A percentile compares a stretch with the other conserved stretches of the same genome.
Conservation (phyloP, 202 grass and related monocot species). For the Saccharum hybrid region DNA sequence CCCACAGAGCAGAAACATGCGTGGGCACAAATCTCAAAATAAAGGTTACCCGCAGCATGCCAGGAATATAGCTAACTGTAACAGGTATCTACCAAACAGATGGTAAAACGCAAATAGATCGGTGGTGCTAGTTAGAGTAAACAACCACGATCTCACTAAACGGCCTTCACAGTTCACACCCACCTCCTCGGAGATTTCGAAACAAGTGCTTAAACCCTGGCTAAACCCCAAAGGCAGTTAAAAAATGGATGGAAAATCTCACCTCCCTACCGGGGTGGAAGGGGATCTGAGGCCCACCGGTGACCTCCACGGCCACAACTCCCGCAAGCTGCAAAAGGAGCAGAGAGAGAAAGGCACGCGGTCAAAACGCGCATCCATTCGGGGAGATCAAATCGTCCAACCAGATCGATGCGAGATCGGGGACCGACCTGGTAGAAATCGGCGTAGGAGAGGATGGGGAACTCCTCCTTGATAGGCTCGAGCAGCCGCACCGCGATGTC, state of each 20-base stretch:
- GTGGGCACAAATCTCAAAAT: neutral
- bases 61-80: neutral
- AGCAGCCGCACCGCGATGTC: conserved; percentile 87
- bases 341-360: neutral
- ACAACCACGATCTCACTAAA: neutral
- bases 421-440: conserved; percentile 81
- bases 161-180: neutral
- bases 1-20: neutral
- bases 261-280: conserved; percentile 97
- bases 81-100: neutral
- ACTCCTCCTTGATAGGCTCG: conserved; percentile 93
- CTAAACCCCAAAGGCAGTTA: neutral
- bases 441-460: conserved; percentile 82
- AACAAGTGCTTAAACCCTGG: no score
- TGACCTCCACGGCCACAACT: conserved; percentile 86
- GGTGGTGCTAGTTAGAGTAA: neutral
- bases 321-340: conserved; percentile 74
- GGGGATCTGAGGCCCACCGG: conserved; percentile 81
- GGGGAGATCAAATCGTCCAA: neutral
- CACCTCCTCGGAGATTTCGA: neutral
- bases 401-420: conserved; percentile 32
- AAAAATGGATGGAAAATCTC: conserved; percentile 8
- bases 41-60: neutral
- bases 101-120: neutral
- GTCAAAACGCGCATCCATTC: conserved; percentile 13